These are phyloP conservation scores for grape (Vitis vinifera) DNA, from an alignment of 164 flowering plant genomes.

Conservation along the genomic window ASM3070453v1 NC_081814.1:9997001-9997500, in stretches of 20 bases:
- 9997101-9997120: constrained; percentile 88
- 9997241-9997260: constrained; percentile 91
- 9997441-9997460: too few relatives aligned
- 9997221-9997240: constrained; percentile 73
- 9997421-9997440: too few relatives aligned
- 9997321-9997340: neutral
- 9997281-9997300: constrained; percentile 73
- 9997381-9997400: too few relatives aligned
- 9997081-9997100: constrained; percentile 87
- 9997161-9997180: constrained; percentile 97
- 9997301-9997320: constrained; percentile 77
- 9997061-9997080: constrained; percentile 99
- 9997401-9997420: too few relatives aligned
- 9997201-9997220: constrained; percentile 77
- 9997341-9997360: neutral
- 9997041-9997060: constrained; percentile 72
- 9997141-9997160: constrained; percentile 94
- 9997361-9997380: too few relatives aligned
- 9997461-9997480: too few relatives aligned
- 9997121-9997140: constrained; percentile 98
- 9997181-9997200: constrained; percentile 84
- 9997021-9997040: neutral
- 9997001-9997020: neutral
- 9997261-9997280: constrained; percentile 94
- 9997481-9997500: too few relatives aligned